Evolutionary conservation across 164 flowering plant genomes (phyloP).

Genomic region (Kingdonia uniflora): DNA sequence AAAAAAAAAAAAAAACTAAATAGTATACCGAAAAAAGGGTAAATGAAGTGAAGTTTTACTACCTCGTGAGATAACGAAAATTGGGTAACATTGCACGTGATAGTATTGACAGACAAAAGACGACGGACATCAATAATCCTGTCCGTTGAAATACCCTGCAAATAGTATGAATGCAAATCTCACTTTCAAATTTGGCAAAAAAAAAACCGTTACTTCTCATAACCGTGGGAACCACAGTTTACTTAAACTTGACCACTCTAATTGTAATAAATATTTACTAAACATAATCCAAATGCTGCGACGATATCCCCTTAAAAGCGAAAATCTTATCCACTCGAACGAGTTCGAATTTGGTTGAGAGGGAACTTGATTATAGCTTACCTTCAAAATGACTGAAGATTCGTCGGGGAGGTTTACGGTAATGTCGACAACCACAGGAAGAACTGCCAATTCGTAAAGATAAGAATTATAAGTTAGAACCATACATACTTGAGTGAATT

Average conservation of each 20-base stretch:
- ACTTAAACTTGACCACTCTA: too few relatives aligned
- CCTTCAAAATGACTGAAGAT: conserved; percentile 67
- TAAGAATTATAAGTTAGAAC: not conserved
- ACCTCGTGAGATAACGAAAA: conserved; percentile 91
- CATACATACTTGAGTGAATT: not conserved
- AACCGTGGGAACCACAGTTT: too few relatives aligned
- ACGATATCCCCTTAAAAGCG: too few relatives aligned
- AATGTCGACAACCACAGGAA: conserved; percentile 82
- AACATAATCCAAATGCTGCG: too few relatives aligned
- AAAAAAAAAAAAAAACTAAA: not conserved
- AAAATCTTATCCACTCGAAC: too few relatives aligned
- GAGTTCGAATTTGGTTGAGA: too few relatives aligned
- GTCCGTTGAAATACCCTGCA: conserved; percentile 96
- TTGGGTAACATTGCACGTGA: conserved; percentile 67
- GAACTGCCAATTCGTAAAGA: conserved; percentile 35
- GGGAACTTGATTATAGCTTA: conserved; percentile 13
- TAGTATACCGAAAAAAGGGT: not conserved
- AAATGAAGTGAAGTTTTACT: conserved; percentile 2
- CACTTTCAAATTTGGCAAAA: not conserved
- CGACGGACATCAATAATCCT: conserved; percentile 84
- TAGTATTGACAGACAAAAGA: conserved; percentile 53
- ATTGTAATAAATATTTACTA: too few relatives aligned
- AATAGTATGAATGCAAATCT: not conserved
- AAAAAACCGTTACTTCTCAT: too few relatives aligned
- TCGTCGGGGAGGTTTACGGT: conserved; percentile 82